A percentile compares a stretch with the other conserved stretches of the same genome.
Conservation (phyloP, 2,329 filamentous ascomycete genomes). For the Colletotrichum somersetense region DNA sequence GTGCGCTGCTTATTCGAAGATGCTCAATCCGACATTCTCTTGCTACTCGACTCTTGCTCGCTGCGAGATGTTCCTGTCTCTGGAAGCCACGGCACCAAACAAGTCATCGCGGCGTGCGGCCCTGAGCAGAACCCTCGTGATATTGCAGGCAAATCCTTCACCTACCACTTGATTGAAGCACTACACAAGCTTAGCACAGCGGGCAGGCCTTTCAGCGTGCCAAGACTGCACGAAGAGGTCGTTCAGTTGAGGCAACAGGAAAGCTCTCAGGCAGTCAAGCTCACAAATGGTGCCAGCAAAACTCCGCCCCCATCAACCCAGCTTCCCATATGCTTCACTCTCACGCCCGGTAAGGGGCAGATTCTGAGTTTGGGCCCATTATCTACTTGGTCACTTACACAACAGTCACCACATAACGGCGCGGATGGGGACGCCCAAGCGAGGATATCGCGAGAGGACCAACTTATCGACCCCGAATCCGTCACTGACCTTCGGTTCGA, state of each 20-base stretch:
- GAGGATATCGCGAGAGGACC: constrained; percentile 52
- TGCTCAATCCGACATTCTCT: constrained; percentile 71
- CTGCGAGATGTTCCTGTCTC: constrained; percentile 63
- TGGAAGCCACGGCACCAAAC: constrained; percentile 69
- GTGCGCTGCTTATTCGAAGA: constrained; percentile 73
- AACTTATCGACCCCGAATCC: constrained; percentile 60
- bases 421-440: constrained; percentile 31
- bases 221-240: constrained; percentile 69
- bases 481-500: constrained; percentile 71
- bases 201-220: constrained; percentile 67
- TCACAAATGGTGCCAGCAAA: constrained; percentile 61
- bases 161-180: constrained; percentile 67
- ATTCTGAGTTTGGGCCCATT: constrained; percentile 66
- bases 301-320: constrained; percentile 51
- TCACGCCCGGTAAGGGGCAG: constrained; percentile 67
- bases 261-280: constrained; percentile 54
- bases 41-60: constrained; percentile 73
- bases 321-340: constrained; percentile 66
- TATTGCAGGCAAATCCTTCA: constrained; percentile 67
- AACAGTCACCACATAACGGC: constrained; percentile 48
- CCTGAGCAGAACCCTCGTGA: constrained; percentile 63
- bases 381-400: constrained; percentile 49
- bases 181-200: constrained; percentile 63
- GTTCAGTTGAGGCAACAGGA: constrained; percentile 60
- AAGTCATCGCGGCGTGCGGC: constrained; percentile 71